A percentile compares a stretch with the other conserved stretches of the same genome.
These are phyloP conservation scores for Acorus calamus DNA, from an alignment of 106 monocot species.

Conservation along the genomic window DNA sequence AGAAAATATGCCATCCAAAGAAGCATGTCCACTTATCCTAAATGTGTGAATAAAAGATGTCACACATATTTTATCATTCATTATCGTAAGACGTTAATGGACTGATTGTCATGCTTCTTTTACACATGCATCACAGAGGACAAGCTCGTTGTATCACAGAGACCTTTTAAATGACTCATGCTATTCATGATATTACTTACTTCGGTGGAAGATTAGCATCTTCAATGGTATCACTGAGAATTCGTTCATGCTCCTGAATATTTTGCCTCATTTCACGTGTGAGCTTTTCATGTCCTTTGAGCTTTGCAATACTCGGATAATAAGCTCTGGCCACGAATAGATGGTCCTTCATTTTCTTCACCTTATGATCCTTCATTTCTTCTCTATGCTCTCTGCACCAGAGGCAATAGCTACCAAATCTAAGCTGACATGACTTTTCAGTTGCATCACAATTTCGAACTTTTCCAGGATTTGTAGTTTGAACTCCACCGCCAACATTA, in stretches of 20 bases:
- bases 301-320: constrained; percentile 63
- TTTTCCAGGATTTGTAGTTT: constrained; percentile 1
- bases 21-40: no score
- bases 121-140: neutral
- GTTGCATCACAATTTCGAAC: constrained; percentile 11
- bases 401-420: constrained; percentile 62
- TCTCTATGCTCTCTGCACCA: constrained; percentile 38
- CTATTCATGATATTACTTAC: constrained; percentile 29
- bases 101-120: no score
- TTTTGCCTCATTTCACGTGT: constrained; percentile 47
- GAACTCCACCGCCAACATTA: neutral
- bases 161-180: neutral
- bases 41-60: no score
- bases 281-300: constrained; percentile 35
- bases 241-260: constrained; percentile 70
- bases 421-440: constrained; percentile 31
- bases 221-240: constrained; percentile 60
- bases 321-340: constrained; percentile 76
- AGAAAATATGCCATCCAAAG: no score
- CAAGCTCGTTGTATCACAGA: neutral
- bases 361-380: constrained; percentile 32
- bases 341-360: constrained; percentile 50
- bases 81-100: no score
- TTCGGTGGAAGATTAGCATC: constrained; percentile 48
- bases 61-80: no score